A percentile compares a stretch with the other conserved stretches of the same genome.
phyloP scores from a whole-genome alignment of 208 protist genomes.

The Acanthamoeba royreba region DNA sequence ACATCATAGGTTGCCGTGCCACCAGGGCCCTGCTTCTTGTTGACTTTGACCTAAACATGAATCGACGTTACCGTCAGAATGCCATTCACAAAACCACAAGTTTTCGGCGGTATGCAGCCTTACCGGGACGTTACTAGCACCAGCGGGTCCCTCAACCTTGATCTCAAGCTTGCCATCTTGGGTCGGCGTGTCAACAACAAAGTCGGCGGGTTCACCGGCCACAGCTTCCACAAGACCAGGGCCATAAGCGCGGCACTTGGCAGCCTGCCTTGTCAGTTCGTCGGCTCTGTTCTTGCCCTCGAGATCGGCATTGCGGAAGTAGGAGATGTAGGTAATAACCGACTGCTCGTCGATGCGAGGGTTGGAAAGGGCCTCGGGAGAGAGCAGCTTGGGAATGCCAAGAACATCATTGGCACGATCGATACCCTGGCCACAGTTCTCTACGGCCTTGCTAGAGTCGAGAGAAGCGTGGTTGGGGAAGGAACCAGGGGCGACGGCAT shows the following conservation, averaged over 20 bases:
- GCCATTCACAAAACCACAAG: neutral
- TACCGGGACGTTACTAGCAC: neutral
- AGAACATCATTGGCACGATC: neutral
- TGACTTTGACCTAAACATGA: neutral
- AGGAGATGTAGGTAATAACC: conserved; percentile 42
- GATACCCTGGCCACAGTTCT: conserved; percentile 28
- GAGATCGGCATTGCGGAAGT: conserved; percentile 27
- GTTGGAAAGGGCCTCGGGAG: neutral
- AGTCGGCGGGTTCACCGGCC: neutral
- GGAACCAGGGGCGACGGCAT: conserved; percentile 1
- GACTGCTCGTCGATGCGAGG: conserved; percentile 21
- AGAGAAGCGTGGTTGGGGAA: neutral
- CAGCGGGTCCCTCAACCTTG: conserved; percentile 19
- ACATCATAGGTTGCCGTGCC: neutral
- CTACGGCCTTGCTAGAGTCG: neutral
- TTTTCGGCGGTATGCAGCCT: neutral
- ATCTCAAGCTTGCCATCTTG: conserved; percentile 43
- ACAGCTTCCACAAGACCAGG: neutral
- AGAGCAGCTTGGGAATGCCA: neutral
- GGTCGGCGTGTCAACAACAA: conserved; percentile 14
- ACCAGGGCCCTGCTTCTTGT: neutral
- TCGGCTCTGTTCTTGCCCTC: neutral
- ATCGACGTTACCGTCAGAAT: no score
- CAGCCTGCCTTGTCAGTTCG: neutral
- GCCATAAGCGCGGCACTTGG: neutral